Evolutionary conservation across 2,329 filamentous ascomycete genomes (phyloP).

Genomic region (Aspergillus sp.): DNA sequence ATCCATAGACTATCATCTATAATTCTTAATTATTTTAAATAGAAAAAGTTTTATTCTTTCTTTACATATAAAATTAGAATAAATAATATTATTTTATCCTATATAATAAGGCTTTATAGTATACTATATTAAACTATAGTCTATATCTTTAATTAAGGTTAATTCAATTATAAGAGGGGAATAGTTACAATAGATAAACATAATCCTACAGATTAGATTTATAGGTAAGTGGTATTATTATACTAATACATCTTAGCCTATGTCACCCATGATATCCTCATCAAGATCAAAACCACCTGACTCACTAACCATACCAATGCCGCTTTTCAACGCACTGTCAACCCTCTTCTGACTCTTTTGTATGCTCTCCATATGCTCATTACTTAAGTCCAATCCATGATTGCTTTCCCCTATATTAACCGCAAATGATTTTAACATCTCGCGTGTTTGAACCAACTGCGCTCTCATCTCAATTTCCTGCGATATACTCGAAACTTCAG

Average conservation of each 20-base stretch:
- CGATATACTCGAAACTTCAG: conserved; percentile 27
- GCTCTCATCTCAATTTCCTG: conserved; percentile 31
- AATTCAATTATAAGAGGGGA: too few species aligned
- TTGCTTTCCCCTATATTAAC: conserved; percentile 51
- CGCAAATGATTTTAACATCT: conserved; percentile 47
- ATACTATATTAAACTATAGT: too few species aligned
- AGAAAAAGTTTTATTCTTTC: too few species aligned
- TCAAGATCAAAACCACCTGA: conserved; percentile 25
- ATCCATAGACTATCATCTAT: too few species aligned
- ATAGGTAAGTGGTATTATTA: too few species aligned
- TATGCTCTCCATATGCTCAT: conserved; percentile 54
- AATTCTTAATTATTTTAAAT: too few species aligned
- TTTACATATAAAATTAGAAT: too few species aligned
- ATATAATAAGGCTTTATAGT: too few species aligned
- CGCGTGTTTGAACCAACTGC: conserved; percentile 47
- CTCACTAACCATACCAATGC: conserved; percentile 5
- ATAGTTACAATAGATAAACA: too few species aligned
- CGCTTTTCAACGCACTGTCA: conserved; percentile 14
- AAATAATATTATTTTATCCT: too few species aligned
- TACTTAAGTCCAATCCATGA: conserved; percentile 51
- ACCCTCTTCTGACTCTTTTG: conserved; percentile 43
- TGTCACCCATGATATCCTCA: conserved; percentile 38
- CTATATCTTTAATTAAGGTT: too few species aligned
- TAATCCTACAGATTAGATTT: too few species aligned
- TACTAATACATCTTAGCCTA: conserved; percentile 11